Percentiles rank a stretch among this genome's conserved stretches.
Evolutionary conservation across 768 basidiomycete species (phyloP).

Genomic region (Leucocoprinus sp.): DNA sequence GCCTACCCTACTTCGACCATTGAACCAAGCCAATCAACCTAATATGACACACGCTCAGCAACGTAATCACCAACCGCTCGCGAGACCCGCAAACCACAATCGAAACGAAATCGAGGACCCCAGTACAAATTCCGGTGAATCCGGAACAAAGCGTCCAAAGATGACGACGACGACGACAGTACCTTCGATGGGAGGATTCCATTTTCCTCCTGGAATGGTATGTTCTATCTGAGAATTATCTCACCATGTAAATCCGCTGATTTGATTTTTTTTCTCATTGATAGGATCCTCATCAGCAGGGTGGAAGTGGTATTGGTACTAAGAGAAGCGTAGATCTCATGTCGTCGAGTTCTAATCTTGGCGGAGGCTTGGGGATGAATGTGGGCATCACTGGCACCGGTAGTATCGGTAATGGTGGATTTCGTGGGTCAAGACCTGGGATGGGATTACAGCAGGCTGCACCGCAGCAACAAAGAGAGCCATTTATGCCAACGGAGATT

Average conservation of each 20-base stretch:
- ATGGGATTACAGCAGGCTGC: constrained; percentile 33
- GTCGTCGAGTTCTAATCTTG: constrained; percentile 13
- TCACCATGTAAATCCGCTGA: constrained; percentile 4
- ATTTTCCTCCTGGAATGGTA: constrained; percentile 41
- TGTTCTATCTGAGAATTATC: constrained; percentile 16
- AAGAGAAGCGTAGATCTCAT: constrained; percentile 28
- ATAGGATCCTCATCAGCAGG: constrained; percentile 11
- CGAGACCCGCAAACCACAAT: constrained; percentile 9
- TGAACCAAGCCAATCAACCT: constrained; percentile 1
- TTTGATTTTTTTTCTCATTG: not conserved
- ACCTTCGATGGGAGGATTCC: constrained; percentile 41
- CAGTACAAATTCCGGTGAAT: not conserved
- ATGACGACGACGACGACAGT: constrained; percentile 21
- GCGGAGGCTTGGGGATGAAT: constrained; percentile 7
- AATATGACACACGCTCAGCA: constrained; percentile 11
- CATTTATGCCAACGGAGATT: constrained; percentile 29
- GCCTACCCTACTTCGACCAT: constrained; percentile 6
- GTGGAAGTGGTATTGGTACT: constrained; percentile 17
- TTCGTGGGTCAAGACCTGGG: constrained; percentile 20
- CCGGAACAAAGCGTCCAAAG: constrained; percentile 16
- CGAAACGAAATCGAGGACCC: constrained; percentile 14
- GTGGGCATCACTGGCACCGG: not conserved
- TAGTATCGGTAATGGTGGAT: constrained; percentile 14
- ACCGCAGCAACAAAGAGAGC: constrained; percentile 15
- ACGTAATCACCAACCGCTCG: constrained; percentile 15